Evolutionary conservation across 257 asterid species (phyloP).

Genomic region (Scutellaria baicalensis): DNA sequence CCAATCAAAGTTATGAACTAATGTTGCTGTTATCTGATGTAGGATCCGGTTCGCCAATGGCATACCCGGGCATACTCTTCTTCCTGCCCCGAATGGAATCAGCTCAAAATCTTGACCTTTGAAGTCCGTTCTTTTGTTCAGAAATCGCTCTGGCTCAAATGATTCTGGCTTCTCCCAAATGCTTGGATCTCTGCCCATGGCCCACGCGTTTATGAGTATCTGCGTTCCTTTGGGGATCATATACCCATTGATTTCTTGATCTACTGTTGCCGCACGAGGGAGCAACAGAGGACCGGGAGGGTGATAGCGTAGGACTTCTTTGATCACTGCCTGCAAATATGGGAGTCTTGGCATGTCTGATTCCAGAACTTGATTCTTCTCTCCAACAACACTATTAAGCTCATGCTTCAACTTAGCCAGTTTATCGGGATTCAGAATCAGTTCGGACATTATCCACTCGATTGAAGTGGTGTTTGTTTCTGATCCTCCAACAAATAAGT

Average conservation of each 20-base stretch:
- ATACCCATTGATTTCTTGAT: constrained; percentile 16
- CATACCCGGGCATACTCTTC: constrained; percentile 26
- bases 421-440: constrained; percentile 13
- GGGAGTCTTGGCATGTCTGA: constrained; percentile 19
- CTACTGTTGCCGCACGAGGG: constrained; percentile 1
- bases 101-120: constrained; percentile 30
- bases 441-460: constrained; percentile 33
- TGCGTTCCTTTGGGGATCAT: constrained; percentile 24
- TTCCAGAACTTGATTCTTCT: constrained; percentile 4
- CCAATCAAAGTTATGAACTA: constrained; percentile 28
- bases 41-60: constrained; percentile 20
- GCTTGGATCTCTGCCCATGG: constrained; percentile 21
- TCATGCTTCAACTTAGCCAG: constrained; percentile 13
- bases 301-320: constrained; percentile 18
- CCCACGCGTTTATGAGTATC: constrained; percentile 26
- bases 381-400: constrained; percentile 9
- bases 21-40: constrained; percentile 11
- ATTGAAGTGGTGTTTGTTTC: constrained; percentile 1
- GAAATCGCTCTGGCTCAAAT: constrained; percentile 22
- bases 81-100: constrained; percentile 27
- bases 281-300: constrained; percentile 18
- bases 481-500: background rate
- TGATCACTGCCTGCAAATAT: constrained; percentile 24
- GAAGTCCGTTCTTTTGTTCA: constrained; percentile 5
- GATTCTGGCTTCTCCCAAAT: constrained; percentile 22